Evolutionary conservation across 495 filamentous ascomycete species (phyloP).

Genomic region (Penicillium ochrochloron): DNA sequence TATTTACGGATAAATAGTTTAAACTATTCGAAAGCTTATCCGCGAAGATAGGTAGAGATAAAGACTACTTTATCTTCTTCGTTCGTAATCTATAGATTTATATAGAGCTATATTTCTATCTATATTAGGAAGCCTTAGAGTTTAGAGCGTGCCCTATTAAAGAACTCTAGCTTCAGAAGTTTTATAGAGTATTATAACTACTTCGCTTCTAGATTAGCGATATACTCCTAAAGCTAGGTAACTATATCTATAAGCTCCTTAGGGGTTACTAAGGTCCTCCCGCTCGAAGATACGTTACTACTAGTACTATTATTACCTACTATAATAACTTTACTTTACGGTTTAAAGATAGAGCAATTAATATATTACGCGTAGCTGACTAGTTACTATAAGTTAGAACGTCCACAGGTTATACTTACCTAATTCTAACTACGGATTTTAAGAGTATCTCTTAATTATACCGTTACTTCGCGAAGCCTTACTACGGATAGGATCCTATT

Average conservation of each 20-base stretch:
- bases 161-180: constrained; percentile 2
- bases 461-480: background rate
- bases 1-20: too few relatives aligned
- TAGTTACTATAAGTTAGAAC: background rate
- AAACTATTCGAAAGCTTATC: too few relatives aligned
- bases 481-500: background rate
- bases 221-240: too few relatives aligned
- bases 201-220: too few relatives aligned
- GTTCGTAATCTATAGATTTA: constrained; percentile 1
- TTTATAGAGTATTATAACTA: background rate
- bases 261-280: background rate
- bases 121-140: background rate
- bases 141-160: too few relatives aligned
- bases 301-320: background rate
- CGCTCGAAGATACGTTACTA: background rate
- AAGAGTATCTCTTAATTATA: background rate
- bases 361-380: background rate
- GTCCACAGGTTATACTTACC: background rate
- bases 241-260: too few relatives aligned
- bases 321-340: constrained; percentile 8
- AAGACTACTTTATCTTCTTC: background rate
- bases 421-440: background rate
- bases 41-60: too few relatives aligned
- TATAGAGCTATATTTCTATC: constrained; percentile 10
- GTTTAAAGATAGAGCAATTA: constrained; percentile 7